These are phyloP conservation scores for Ganoderma resinaceum DNA, from an alignment of 1,284 basidiomycete genomes.

Conservation along the genomic window DNA sequence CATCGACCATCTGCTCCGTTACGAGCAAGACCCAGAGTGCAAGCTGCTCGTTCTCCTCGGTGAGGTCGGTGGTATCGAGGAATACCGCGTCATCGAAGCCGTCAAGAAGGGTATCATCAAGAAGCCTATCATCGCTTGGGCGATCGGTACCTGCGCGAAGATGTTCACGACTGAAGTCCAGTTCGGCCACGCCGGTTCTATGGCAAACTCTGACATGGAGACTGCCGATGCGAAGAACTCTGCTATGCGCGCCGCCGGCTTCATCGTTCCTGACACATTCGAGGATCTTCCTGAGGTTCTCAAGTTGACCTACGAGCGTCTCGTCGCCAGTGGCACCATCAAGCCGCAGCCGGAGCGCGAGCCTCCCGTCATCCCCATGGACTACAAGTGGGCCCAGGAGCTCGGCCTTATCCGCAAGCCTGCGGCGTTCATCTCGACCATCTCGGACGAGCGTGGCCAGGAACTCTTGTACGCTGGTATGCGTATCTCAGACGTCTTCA, in stretches of 20 bases:
- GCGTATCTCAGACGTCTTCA: slow-evolving; percentile 99
- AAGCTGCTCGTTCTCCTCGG: slow-evolving; percentile 99
- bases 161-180: slow-evolving; percentile 99
- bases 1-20: slow-evolving; percentile 98
- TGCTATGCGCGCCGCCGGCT: slow-evolving; percentile 94
- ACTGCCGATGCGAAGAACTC: slow-evolving; percentile 98
- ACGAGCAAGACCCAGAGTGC: slow-evolving; percentile 97
- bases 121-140: slow-evolving; percentile 99
- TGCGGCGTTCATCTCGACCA: slow-evolving; percentile 99
- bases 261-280: slow-evolving; percentile 98
- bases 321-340: slow-evolving; percentile 79
- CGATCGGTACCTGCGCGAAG: slow-evolving; percentile 99
- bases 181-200: slow-evolving; percentile 97
- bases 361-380: slow-evolving; percentile 97
- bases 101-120: slow-evolving; percentile 94
- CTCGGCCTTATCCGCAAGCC: slow-evolving; percentile 98
- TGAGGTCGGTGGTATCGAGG: slow-evolving; percentile 98
- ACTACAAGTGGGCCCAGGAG: slow-evolving; percentile 99
- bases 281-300: slow-evolving; percentile 92
- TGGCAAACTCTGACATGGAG: slow-evolving; percentile 98
- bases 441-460: slow-evolving; percentile 99
- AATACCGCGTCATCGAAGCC: slow-evolving; percentile 98
- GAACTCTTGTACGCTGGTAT: slow-evolving; percentile 99
- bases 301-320: slow-evolving; percentile 85
- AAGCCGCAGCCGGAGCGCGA: slow-evolving; percentile 82